phyloP scores from a whole-genome alignment of 768 basidiomycete species.

The Obba rivulosa region DNA sequence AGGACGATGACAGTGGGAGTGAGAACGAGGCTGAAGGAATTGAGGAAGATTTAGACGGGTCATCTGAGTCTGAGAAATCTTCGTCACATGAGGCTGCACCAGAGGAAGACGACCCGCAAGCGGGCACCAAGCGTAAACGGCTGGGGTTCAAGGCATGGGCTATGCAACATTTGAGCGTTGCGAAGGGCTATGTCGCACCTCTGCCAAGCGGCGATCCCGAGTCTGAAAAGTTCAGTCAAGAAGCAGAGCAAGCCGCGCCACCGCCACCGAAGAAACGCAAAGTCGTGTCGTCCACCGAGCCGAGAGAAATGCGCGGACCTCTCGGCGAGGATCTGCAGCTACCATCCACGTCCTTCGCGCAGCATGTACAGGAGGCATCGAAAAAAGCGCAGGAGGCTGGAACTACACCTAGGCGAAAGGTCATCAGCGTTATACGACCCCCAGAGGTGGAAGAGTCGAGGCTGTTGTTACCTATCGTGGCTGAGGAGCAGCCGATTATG shows the following conservation, averaged over 20 bases:
- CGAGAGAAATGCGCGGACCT: constrained; percentile 64
- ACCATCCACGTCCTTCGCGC: constrained; percentile 62
- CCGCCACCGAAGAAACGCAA: constrained; percentile 46
- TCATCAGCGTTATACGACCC: constrained; percentile 55
- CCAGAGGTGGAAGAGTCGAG: constrained; percentile 71
- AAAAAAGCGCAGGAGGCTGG: constrained; percentile 1
- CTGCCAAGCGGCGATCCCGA: neutral
- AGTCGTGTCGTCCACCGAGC: constrained; percentile 23
- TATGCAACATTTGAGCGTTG: constrained; percentile 59
- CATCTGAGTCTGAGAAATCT: neutral
- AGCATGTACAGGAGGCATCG: constrained; percentile 32
- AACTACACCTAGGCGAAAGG: constrained; percentile 25
- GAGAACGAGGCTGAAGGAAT: constrained; percentile 13
- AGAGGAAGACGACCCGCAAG: constrained; percentile 12
- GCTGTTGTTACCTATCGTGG: constrained; percentile 78
- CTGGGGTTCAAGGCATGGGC: constrained; percentile 89
- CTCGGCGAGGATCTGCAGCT: constrained; percentile 68
- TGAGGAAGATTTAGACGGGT: constrained; percentile 15
- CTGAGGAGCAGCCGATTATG: constrained; percentile 93
- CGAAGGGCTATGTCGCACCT: constrained; percentile 36
- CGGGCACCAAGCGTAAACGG: constrained; percentile 32
- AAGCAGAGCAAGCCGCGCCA: neutral
- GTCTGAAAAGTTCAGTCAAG: neutral
- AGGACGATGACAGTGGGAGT: constrained; percentile 17
- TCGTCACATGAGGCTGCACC: constrained; percentile 13